These are phyloP conservation scores for Gynochthodes officinalis DNA, from an alignment of 257 asterid genomes.

Conservation along the genomic window DNA sequence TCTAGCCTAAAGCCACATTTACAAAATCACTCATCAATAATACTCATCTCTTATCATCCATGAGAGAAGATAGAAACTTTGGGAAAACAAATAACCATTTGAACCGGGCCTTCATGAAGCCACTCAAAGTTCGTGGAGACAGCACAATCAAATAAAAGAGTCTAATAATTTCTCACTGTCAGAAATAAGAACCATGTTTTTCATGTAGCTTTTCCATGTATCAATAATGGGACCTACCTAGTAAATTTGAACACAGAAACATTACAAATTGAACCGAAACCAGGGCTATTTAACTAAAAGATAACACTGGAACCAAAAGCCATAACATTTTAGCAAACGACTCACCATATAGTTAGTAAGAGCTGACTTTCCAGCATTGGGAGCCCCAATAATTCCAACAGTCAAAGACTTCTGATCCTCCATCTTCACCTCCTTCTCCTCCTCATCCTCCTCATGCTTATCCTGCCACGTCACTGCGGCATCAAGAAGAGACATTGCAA, in stretches of 20 bases:
- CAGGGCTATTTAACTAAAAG: too few relatives aligned
- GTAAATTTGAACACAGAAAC: not conserved
- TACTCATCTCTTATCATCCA: not conserved
- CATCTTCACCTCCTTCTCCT: conserved; percentile 50
- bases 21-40: not conserved
- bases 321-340: not conserved
- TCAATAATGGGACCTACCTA: not conserved
- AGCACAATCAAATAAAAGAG: too few relatives aligned
- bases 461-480: conserved; percentile 32
- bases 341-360: conserved; percentile 76
- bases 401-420: conserved; percentile 90
- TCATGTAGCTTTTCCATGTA: not conserved
- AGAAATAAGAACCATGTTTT: too few relatives aligned
- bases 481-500: conserved; percentile 59
- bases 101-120: not conserved
- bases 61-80: not conserved
- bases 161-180: too few relatives aligned
- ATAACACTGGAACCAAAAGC: too few relatives aligned
- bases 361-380: conserved; percentile 96
- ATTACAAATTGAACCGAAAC: not conserved
- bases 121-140: not conserved
- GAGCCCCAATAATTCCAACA: conserved; percentile 91
- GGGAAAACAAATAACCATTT: not conserved
- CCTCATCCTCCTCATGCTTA: conserved; percentile 29
- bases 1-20: not conserved